Base-by-base conservation (phyloP, 106 monocot genomes). In the Platanthera zijinensis region DNA sequence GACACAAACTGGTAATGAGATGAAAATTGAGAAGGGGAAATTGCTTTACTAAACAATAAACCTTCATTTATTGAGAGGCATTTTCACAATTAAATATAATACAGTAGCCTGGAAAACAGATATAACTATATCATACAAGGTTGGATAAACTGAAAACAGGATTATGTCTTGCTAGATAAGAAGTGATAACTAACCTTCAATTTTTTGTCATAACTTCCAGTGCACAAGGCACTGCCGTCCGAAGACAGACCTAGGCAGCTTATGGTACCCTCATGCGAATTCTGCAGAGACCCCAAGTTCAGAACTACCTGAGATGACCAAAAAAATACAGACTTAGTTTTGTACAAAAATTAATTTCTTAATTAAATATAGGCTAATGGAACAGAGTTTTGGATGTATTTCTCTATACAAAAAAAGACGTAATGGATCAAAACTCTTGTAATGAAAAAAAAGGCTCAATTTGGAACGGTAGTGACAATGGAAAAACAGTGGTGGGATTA, bases 181-280 rank as follows among this genome's bases (percentile, higher is more conserved):
- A 72, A 72, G 39, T 22, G 53, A 75, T 12, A 82, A 77, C 78
- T 67, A 74, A 97, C 96, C 96, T 93, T 97, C 8, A 97, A 83
- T 75, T 91, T 97, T 69, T 86, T 91, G 77, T 97, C 96, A 88
- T 86, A 97, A 75, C 96, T 97, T 84, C 96, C 96, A 71, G 96
- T 97, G 84, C 93, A 93, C 64, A 97, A 82, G 57, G 96, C 96
- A 86, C 96, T 97, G 56, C 96, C 96, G 83, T 97, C 96, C 46
- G 89, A 84, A 32, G 93, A 93, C 77, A 97, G 80, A 72, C 96
- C 91, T 32, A 97, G 78, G 76, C 96, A 93, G 51, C 89, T 91
- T 83, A 93, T 93, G 67, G 89, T 87, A 7, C 87, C 91, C 70
- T 91, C 91, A 51, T 97, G 96, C 52, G 93, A 89, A 64, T 91